phyloP scores from a whole-genome alignment of 305 asterid species.

The Fraxinus albicans region DNA sequence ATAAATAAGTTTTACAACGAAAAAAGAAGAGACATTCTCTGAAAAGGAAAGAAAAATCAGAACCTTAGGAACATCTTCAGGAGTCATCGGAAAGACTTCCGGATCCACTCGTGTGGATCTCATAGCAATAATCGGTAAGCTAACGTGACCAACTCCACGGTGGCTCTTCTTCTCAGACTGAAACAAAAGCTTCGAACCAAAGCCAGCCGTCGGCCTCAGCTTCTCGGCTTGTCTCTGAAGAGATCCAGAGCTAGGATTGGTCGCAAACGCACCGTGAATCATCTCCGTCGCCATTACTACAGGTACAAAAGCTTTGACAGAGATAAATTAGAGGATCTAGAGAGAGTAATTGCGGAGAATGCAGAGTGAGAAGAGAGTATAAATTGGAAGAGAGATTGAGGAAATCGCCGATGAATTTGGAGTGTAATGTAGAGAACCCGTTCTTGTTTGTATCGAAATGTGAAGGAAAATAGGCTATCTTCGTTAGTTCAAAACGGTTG shows the following conservation, averaged over 20 bases:
- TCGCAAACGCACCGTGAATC: slow-evolving; percentile 48
- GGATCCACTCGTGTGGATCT: slow-evolving; percentile 50
- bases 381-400: neutral
- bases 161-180: slow-evolving; percentile 26
- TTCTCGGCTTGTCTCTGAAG: slow-evolving; percentile 43
- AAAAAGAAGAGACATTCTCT: neutral
- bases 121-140: slow-evolving; percentile 23
- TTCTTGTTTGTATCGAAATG: slow-evolving; percentile 26
- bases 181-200: slow-evolving; percentile 46
- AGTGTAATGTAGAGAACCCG: neutral
- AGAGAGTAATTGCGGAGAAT: neutral
- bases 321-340: neutral
- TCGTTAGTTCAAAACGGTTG: slow-evolving; percentile 9
- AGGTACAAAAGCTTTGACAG: neutral
- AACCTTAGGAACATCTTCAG: slow-evolving; percentile 40
- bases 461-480: slow-evolving; percentile 3
- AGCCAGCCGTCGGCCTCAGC: slow-evolving; percentile 47
- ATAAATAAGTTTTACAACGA: neutral
- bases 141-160: neutral
- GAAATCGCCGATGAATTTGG: slow-evolving; percentile 11
- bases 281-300: slow-evolving; percentile 56
- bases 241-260: slow-evolving; percentile 40
- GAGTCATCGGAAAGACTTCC: slow-evolving; percentile 52
- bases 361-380: neutral
- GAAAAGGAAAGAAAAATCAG: neutral